phyloP scores from a whole-genome alignment of 345 rosid species.

The Acer campestre region DNA sequence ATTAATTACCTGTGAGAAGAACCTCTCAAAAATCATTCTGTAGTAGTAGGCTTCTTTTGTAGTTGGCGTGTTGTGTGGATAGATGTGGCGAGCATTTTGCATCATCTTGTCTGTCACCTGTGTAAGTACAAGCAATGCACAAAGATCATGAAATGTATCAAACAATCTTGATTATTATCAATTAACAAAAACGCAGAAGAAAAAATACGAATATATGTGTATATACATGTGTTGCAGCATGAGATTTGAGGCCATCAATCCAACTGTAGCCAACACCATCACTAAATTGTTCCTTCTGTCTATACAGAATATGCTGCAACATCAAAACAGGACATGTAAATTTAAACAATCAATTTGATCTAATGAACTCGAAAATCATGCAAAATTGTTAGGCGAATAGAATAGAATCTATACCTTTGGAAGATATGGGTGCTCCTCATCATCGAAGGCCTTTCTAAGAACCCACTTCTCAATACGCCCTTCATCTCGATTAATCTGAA shows the following conservation, averaged over 20 bases:
- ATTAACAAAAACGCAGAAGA: background rate
- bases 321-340: conserved; percentile 24
- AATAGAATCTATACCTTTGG: conserved; percentile 59
- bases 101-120: conserved; percentile 89
- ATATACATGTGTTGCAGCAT: conserved; percentile 67
- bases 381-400: background rate
- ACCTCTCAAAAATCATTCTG: conserved; percentile 88
- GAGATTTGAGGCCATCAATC: conserved; percentile 95
- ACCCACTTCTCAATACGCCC: conserved; percentile 88
- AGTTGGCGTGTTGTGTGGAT: conserved; percentile 78
- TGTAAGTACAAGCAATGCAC: conserved; percentile 20
- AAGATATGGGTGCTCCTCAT: conserved; percentile 78
- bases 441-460: conserved; percentile 84
- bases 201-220: conserved; percentile 28
- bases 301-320: conserved; percentile 80
- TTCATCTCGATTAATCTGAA: conserved; percentile 65
- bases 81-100: conserved; percentile 67
- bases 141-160: background rate
- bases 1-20: conserved; percentile 76
- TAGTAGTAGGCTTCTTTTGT: conserved; percentile 91
- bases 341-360: background rate
- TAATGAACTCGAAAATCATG: background rate
- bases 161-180: background rate
- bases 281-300: conserved; percentile 97
- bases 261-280: conserved; percentile 98